Evolutionary conservation across 2,329 filamentous ascomycete species (phyloP).

Genomic region (Elsinoe necatrix): DNA sequence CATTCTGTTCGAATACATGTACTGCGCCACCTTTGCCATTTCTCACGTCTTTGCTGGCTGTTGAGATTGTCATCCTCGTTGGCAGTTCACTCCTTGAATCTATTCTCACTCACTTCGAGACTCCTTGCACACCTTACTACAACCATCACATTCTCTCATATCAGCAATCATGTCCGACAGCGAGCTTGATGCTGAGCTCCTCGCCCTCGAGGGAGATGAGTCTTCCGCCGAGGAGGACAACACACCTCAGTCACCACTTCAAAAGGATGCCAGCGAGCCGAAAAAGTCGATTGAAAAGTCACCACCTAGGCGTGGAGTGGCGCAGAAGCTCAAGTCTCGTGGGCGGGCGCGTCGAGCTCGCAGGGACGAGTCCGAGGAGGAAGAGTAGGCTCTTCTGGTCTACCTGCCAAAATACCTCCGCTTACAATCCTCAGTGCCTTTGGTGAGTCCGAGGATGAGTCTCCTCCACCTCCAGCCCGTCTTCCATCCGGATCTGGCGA

Average conservation of each 20-base stretch:
- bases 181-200: constrained; percentile 78
- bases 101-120: no score
- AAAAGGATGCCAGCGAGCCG: constrained; percentile 34
- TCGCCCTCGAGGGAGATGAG: constrained; percentile 72
- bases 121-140: no score
- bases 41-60: constrained; percentile 3
- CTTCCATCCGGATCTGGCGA: constrained; percentile 32
- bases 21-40: neutral
- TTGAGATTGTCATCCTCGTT: neutral
- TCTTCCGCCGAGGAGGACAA: constrained; percentile 44
- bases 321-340: constrained; percentile 40
- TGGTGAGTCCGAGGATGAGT: constrained; percentile 75
- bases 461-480: constrained; percentile 29
- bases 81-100: neutral
- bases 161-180: constrained; percentile 60
- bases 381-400: constrained; percentile 57
- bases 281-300: constrained; percentile 25
- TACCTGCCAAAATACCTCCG: neutral
- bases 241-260: constrained; percentile 48
- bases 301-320: constrained; percentile 34
- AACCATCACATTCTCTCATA: neutral
- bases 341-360: constrained; percentile 28
- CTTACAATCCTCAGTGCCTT: constrained; percentile 15
- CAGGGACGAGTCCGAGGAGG: constrained; percentile 58
- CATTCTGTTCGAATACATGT: constrained; percentile 2